Evolutionary conservation across 257 asterid genomes (phyloP), one percentile per base, ranked within the genome.

Genomic region (Solanum neorickii): DNA sequence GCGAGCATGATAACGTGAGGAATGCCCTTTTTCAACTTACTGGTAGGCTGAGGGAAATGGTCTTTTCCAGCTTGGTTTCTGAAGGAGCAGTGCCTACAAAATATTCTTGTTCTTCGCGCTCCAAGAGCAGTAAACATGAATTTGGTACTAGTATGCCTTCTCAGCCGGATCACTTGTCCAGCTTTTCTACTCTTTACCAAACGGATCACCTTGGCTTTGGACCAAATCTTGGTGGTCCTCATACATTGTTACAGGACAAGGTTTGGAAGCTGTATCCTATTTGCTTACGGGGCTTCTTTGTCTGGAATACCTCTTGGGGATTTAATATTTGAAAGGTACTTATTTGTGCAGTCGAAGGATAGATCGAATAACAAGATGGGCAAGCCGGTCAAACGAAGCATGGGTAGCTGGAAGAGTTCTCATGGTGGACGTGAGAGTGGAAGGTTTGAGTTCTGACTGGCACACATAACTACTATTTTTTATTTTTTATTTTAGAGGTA

Each of bases 21-120:
- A 88, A 83, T 16, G 92, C 97, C 76, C 90, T 94, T 29, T 88
- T 89, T 89, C 94, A 90, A 91, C 80, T 94, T 91, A 91, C 94
- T 87, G 94, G 94, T 83, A 93, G 90, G 88, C 91, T 94, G 82
- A 89, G 93, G 89, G 90, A 90, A 60, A 83, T 65, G 37, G 84
- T 90, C 86, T 94, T 94, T 86, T 87, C 91, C 25, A 83, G 87
- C 66, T 60, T 41, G 73, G 87, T 80, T 59, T 77, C 88, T 83
- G 88, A 82, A 84, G 93, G 87, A 91, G 87, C 89, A 65, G 89
- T 46, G 6, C 49, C 83, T 25, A 33, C 52, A 27, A 76, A 65
- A 9, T 46, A 86, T 83, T 70, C 90, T 62, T 35, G 56, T 35
- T 83, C 87, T 56, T 77, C 88, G 47, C 37, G 14, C 74, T 88